Evolutionary conservation across 2,329 filamentous ascomycete species (phyloP), one percentile per base, ranked within the genome.

Genomic region (Periconia sp.): DNA sequence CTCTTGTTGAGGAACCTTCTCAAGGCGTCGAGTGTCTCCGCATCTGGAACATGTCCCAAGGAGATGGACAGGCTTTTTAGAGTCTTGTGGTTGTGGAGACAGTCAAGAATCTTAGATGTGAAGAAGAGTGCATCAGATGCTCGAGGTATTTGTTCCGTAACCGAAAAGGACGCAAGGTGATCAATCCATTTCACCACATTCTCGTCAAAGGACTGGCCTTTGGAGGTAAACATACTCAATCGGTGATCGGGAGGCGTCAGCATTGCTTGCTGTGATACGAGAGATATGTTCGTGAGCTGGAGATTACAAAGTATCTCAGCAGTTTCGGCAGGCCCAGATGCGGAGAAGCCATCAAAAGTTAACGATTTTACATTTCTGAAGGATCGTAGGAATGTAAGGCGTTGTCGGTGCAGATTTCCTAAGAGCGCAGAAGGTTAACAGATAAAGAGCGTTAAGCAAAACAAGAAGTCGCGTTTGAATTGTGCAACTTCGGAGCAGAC

Each of bases 341-440:
- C 46, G 12, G 57, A 61, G 25, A 61, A 60, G 9, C 62, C 62
- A 41, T 61, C 54, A 37, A 65, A 65, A 3, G 58, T 55, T 24
- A 68, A 50, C 12, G 52, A 52, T 7, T 46, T 41, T 11, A 68
- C 36, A 4, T 38, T 12, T 16, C 23, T 29, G 4, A 68, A 38
- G 0, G 31, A 31, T 2, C 37, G 33, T 10, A 66, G 26, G 24
- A 63, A 64, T 0, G 23, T 16, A 2, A 68, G 35, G 11, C 36
- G 46, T 32, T 63, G 59, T 13, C 61, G 44, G 23, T 57, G 55
- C 19, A 59, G 43, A 16, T 61, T 13, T n/a, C n/a, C n/a, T n/a
- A n/a, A n/a, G n/a, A n/a, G n/a, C n/a, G n/a, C n/a, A n/a, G n/a
- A n/a, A n/a, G n/a, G n/a, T n/a, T n/a, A n/a, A n/a, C n/a, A n/a